A percentile compares a stretch with the other conserved stretches of the same genome.
phyloP scores from a whole-genome alignment of 2,329 filamentous ascomycete species.

The Meredithiella fracta region DNA sequence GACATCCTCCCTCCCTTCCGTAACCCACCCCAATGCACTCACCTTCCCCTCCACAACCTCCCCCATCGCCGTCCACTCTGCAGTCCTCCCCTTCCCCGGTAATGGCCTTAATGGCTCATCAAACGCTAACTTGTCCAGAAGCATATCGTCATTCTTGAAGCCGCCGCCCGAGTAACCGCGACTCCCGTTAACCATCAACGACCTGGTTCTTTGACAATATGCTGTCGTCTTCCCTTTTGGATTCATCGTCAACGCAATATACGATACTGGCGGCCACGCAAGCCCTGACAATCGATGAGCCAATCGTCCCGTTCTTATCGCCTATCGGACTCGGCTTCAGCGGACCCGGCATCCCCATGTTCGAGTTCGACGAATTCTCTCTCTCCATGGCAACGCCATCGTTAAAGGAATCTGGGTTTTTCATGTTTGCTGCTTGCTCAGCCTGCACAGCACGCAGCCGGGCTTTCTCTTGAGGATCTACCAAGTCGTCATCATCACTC shows the following conservation, averaged over 20 bases:
- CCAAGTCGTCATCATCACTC: slow-evolving; percentile 49
- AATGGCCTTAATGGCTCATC: not conserved
- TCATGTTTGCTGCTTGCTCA: slow-evolving; percentile 21
- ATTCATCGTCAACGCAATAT: not conserved
- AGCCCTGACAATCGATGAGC: not conserved
- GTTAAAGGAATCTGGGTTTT: slow-evolving; percentile 20
- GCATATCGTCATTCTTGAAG: not conserved
- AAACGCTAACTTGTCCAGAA: not conserved
- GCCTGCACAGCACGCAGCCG: slow-evolving; percentile 28
- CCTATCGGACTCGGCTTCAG: slow-evolving; percentile 9
- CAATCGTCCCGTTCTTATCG: not conserved
- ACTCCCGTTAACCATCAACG: not conserved
- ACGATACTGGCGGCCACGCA: not conserved
- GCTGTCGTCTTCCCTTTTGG: not conserved
- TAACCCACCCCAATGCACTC: not conserved
- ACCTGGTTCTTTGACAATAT: not conserved
- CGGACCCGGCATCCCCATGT: slow-evolving; percentile 4
- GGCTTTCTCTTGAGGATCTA: slow-evolving; percentile 44
- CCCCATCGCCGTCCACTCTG: not conserved
- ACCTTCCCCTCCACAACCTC: not conserved
- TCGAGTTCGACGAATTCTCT: not conserved
- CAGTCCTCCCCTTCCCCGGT: not conserved
- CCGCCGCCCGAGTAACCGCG: not conserved
- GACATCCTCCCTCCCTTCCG: not conserved
- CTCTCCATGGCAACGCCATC: slow-evolving; percentile 18